Conservation (phyloP, 78 protist genomes). For the Dictyostelium discoideum region DNA sequence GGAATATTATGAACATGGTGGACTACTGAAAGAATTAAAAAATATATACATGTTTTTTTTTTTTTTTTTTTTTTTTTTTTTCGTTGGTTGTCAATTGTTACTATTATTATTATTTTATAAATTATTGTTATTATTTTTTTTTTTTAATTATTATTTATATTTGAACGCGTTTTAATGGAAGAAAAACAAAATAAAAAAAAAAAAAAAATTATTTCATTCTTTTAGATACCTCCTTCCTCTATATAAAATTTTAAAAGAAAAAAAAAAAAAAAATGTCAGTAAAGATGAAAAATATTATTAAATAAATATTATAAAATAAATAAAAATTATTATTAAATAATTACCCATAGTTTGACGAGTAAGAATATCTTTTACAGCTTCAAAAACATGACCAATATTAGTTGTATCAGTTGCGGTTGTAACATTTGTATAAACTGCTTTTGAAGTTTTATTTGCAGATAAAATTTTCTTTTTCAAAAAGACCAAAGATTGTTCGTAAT, state of each 20-base stretch:
- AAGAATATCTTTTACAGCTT: slow-evolving; percentile 90
- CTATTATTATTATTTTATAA: neutral
- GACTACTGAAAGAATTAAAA: no score
- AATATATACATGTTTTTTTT: no score
- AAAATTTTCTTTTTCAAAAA: slow-evolving; percentile 73
- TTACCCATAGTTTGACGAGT: slow-evolving; percentile 63
- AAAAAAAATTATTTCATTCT: no score
- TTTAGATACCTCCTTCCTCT: neutral
- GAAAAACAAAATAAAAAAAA: no score
- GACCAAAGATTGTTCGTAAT: slow-evolving; percentile 61
- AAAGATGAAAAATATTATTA: no score
- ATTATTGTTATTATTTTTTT: no score
- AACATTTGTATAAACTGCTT: slow-evolving; percentile 89
- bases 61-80: no score
- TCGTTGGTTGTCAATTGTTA: neutral
- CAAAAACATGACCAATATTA: slow-evolving; percentile 88
- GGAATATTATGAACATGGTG: no score
- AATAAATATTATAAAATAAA: no score
- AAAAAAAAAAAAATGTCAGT: neutral
- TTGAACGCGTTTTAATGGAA: neutral
- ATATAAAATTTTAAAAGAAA: no score
- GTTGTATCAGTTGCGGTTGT: slow-evolving; percentile 97
- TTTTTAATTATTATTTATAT: no score
- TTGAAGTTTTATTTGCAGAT: slow-evolving; percentile 41
- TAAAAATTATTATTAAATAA: no score